Evolutionary conservation across 2,329 filamentous ascomycete genomes (phyloP), one percentile per base, ranked within the genome.

Genomic region (Stromatinia cepivora): DNA sequence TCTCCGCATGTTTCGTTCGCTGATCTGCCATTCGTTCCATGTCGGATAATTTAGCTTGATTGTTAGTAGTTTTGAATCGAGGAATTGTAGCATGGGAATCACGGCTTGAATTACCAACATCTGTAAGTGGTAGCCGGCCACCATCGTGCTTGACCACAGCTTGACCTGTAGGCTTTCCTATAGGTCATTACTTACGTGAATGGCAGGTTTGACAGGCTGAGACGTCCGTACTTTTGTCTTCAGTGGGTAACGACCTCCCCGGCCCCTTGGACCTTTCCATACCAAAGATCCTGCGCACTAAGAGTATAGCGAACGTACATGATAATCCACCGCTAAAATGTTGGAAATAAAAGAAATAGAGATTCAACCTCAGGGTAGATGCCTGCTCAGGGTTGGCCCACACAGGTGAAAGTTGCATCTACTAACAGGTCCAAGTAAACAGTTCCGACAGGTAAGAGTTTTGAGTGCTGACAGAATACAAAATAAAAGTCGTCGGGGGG

Each of bases 11-110:
- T 42, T 20, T 58, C 22, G 34, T 39, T 39, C 22, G 56, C 13
- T 39, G 56, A 58, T 58, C 56, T 58, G 56, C 56, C 56, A 58
- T 58, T 15, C 13, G 56, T 42, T n/a, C 34, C 42, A 25, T 58
- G 22, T 58, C n/a, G 2, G 15, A 58, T 25, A 17, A 17, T 58
- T 57, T 9, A n/a, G 22, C n/a, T 17, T 58, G 34, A 10, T 42
- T 39, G 13, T 25, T 39, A 39, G n/a, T 25, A 36, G 11, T 10
- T 58, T 42, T 36, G n/a, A 39, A 25, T 58, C 13, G 34, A 39
- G 34, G 22, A 9, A 39, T 25, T 34, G 34, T 42, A 58, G 34
- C 56, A 17, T 39, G 56, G n/a, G 11, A 13, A 57, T 58, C 56
- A 39, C 22, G 20, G 15, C 22, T 58, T 39, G 56, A 10, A 58